These are phyloP conservation scores for Lentithecium fluviatile DNA, from an alignment of 495 filamentous ascomycete species.

Conservation along the genomic window DNA sequence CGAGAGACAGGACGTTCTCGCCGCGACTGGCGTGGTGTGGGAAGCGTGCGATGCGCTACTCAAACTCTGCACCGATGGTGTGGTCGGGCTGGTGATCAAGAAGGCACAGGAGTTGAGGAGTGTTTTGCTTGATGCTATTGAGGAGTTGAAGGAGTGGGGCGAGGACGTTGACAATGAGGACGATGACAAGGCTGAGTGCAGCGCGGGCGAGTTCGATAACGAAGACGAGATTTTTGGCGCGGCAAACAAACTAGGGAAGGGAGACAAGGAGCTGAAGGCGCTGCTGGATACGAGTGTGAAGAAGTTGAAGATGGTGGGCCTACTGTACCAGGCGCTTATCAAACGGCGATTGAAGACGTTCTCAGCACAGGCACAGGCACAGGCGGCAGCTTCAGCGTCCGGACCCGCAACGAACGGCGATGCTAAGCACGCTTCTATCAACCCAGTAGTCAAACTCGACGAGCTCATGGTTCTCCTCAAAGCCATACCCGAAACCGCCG, in stretches of 20 bases:
- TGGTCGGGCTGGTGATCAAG: constrained; percentile 49
- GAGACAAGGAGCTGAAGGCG: constrained; percentile 56
- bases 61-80: constrained; percentile 60
- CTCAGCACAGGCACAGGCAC: constrained; percentile 22
- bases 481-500: constrained; percentile 47
- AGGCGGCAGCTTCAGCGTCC: neutral
- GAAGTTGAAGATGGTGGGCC: constrained; percentile 55
- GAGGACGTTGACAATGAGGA: constrained; percentile 57
- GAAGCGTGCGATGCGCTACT: constrained; percentile 70
- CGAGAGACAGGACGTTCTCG: constrained; percentile 54
- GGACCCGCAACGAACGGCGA: neutral
- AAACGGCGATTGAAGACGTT: constrained; percentile 62
- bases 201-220: constrained; percentile 44
- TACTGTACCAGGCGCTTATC: constrained; percentile 59
- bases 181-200: constrained; percentile 50
- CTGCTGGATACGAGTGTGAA: constrained; percentile 57
- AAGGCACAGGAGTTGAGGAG: constrained; percentile 57
- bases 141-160: constrained; percentile 78
- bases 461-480: constrained; percentile 44
- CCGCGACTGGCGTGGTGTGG: constrained; percentile 62
- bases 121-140: constrained; percentile 73
- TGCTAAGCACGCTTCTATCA: neutral
- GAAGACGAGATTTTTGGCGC: constrained; percentile 61
- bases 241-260: constrained; percentile 53
- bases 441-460: constrained; percentile 38